A percentile compares a stretch with the other conserved stretches of the same genome.
Conservation (phyloP, 129 eudicot genomes). For the Chrysanthemum seticuspe region DNA sequence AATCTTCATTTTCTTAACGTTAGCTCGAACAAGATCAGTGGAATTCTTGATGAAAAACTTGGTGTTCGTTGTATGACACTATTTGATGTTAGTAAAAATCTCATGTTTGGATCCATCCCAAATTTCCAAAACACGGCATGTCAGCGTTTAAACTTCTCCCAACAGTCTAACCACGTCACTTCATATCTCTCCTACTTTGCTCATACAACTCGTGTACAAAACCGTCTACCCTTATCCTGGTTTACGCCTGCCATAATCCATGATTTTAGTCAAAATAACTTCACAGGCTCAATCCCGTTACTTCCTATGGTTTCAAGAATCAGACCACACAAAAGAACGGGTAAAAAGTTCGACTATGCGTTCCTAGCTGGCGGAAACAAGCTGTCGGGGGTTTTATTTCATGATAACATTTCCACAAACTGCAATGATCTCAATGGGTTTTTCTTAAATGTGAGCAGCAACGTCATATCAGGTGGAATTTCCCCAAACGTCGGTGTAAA, state of each 20-base stretch:
- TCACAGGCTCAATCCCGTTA: slow-evolving; percentile 32
- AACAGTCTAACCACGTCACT: slow-evolving; percentile 10
- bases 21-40: slow-evolving; percentile 42
- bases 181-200: slow-evolving; percentile 33
- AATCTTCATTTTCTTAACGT: slow-evolving; percentile 35
- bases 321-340: slow-evolving; percentile 15
- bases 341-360: slow-evolving; percentile 34
- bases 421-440: slow-evolving; percentile 29
- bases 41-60: slow-evolving; percentile 36
- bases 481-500: slow-evolving; percentile 30
- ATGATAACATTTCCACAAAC: slow-evolving; percentile 20
- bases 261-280: slow-evolving; percentile 39
- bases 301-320: slow-evolving; percentile 29
- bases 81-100: slow-evolving; percentile 43
- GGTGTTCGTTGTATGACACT: slow-evolving; percentile 37
- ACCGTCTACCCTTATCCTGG: slow-evolving; percentile 29
- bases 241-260: slow-evolving; percentile 30
- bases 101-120: slow-evolving; percentile 42
- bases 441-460: slow-evolving; percentile 43
- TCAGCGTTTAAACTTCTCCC: slow-evolving; percentile 10
- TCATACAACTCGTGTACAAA: slow-evolving; percentile 25
- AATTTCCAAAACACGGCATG: slow-evolving; percentile 23
- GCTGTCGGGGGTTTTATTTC: slow-evolving; percentile 37
- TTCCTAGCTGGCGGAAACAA: slow-evolving; percentile 41
- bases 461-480: slow-evolving; percentile 38